Evolutionary conservation across 2,329 filamentous ascomycete species (phyloP), one percentile per base, ranked within the genome.

Genomic region (Hirsutella minnesotensis): DNA sequence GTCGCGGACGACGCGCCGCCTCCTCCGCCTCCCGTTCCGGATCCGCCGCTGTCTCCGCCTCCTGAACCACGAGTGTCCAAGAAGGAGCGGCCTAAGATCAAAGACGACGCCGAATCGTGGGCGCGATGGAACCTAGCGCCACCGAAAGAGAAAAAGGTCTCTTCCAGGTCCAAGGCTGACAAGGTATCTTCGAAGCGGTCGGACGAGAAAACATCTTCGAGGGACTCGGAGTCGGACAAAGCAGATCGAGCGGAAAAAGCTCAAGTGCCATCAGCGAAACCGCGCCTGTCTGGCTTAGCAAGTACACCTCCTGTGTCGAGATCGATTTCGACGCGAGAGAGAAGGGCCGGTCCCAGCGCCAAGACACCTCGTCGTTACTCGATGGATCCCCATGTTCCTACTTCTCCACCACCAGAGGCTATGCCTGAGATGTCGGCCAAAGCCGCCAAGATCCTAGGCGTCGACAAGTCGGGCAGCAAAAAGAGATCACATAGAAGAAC

Each of bases 1-100:
- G 20, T 22, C 16, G 30, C 15, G 22, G 46, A 47, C 8, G 42
- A 46, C 12, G 34, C 38, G 10, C 39, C 58, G 21, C 59, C 59
- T 24, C 56, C 57, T 4, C 64, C 67, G 0, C 63, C 69, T 3
- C 63, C 66, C 16, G 67, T 66, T 5, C 66, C 67, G 19, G 72
- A 75, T 40, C 63, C 61, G 34, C 69, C 70, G 27, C 57, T 67
- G 38, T 67, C 70, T 8, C 70, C 73, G 22, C 68, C 71, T 4
- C 64, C 75, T 15, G 77, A 80, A 40, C 64, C 71, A 12, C 78
- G 70, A 46, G 77, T 73, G 4, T 70, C 70, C 3, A 86, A 79
- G 63, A 94, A 83, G 58, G 85, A 94, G 49, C 82, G 87, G 13
- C 67, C 83, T 22, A 86, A 82, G 55, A 77, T 88, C 49, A 84